phyloP scores from a whole-genome alignment of 2,329 filamentous ascomycete genomes.

The Domatiomyces globalis region DNA sequence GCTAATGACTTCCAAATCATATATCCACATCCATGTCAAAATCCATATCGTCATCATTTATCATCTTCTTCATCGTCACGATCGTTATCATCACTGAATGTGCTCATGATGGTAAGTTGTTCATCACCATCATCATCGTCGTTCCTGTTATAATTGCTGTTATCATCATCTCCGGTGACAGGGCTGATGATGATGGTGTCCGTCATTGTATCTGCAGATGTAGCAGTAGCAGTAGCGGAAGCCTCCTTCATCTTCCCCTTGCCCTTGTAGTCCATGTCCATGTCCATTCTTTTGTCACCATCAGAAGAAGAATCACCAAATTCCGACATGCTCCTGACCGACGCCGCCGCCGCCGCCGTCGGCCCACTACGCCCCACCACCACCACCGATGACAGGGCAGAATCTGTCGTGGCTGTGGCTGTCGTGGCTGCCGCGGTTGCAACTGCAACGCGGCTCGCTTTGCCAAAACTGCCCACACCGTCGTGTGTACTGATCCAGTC shows the following conservation, averaged over 20 bases:
- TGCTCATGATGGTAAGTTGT: not conserved
- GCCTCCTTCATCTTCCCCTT: not conserved
- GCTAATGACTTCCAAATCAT: not conserved
- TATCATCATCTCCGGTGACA: slow-evolving; percentile 2
- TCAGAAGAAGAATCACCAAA: too few species aligned
- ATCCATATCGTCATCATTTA: slow-evolving; percentile 5
- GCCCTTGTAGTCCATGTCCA: slow-evolving; percentile 18
- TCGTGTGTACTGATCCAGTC: slow-evolving; percentile 18
- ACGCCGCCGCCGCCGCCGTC: too few species aligned
- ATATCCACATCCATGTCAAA: not conserved
- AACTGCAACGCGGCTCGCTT: slow-evolving; percentile 23
- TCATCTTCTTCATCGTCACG: slow-evolving; percentile 2
- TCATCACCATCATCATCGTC: slow-evolving; percentile 4
- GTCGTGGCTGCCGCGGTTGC: too few species aligned
- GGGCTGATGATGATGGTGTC: not conserved
- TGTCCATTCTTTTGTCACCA: too few species aligned
- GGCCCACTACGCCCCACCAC: too few species aligned
- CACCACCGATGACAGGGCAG: too few species aligned
- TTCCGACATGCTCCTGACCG: too few species aligned
- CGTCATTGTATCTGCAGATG: too few species aligned
- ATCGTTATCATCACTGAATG: slow-evolving; percentile 1
- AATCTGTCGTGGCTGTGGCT: too few species aligned
- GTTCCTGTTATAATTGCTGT: slow-evolving; percentile 4
- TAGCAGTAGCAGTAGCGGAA: too few species aligned
- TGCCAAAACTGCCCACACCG: slow-evolving; percentile 23